A percentile compares a stretch with the other conserved stretches of the same genome.
Evolutionary conservation across 768 basidiomycete genomes (phyloP).

Genomic region (Podaxis sp.): DNA sequence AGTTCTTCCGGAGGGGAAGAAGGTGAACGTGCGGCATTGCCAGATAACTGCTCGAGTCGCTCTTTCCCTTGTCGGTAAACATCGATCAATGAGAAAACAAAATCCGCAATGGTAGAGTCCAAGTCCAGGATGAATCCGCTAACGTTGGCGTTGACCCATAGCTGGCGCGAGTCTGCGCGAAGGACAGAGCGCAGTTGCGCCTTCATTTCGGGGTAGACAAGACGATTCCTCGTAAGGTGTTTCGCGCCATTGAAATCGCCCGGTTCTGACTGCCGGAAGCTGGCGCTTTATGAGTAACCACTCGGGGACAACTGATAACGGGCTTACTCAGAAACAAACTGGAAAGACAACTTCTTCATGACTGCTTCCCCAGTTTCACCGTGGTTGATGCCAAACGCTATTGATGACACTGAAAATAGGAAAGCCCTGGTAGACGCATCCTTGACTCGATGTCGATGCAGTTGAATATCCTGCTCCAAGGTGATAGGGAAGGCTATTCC

Average conservation of each 20-base stretch:
- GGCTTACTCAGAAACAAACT: slow-evolving; percentile 76
- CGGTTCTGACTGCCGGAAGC: slow-evolving; percentile 75
- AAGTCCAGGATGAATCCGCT: slow-evolving; percentile 85
- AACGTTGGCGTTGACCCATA: slow-evolving; percentile 68
- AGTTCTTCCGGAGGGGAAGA: slow-evolving; percentile 23
- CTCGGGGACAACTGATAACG: slow-evolving; percentile 2
- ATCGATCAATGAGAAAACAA: slow-evolving; percentile 78
- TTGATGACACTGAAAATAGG: slow-evolving; percentile 76
- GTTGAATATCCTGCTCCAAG: slow-evolving; percentile 53
- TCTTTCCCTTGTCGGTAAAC: slow-evolving; percentile 84
- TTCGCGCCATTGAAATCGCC: slow-evolving; percentile 69
- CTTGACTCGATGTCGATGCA: slow-evolving; percentile 28
- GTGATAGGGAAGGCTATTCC: slow-evolving; percentile 91
- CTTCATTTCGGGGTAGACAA: slow-evolving; percentile 80
- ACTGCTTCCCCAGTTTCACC: slow-evolving; percentile 78
- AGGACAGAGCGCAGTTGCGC: slow-evolving; percentile 65
- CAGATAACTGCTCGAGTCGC: slow-evolving; percentile 65
- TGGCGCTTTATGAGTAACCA: slow-evolving; percentile 29
- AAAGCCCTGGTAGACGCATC: slow-evolving; percentile 71
- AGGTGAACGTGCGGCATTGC: slow-evolving; percentile 49
- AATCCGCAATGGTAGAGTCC: slow-evolving; percentile 77
- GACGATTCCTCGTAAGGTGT: slow-evolving; percentile 68
- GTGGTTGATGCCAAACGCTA: slow-evolving; percentile 70
- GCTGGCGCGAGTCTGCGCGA: slow-evolving; percentile 45
- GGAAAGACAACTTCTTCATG: slow-evolving; percentile 76